These are phyloP conservation scores for Aspergillus novofumigatus DNA, from an alignment of 2,329 filamentous ascomycete genomes.

Conservation along the genomic window DNA sequence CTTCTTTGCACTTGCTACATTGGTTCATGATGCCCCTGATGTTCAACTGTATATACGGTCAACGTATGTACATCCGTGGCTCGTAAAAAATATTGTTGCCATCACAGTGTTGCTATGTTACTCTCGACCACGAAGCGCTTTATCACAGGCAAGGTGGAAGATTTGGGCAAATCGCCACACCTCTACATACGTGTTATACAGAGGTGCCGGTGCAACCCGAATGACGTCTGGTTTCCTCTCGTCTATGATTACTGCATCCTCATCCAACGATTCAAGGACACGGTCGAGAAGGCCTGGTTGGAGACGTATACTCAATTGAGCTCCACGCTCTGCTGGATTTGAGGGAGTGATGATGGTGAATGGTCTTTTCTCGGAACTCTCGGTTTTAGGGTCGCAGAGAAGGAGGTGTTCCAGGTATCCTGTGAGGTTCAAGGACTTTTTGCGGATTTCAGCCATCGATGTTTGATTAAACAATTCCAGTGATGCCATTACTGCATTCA, in stretches of 20 bases:
- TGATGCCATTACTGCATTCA: conserved; percentile 68
- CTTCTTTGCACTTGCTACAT: no score
- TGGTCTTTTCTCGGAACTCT: conserved; percentile 30
- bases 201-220: conserved; percentile 73
- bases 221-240: conserved; percentile 84
- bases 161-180: conserved; percentile 58
- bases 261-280: conserved; percentile 61
- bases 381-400: conserved; percentile 30
- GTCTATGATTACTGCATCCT: conserved; percentile 70
- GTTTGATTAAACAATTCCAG: conserved; percentile 71
- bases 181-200: conserved; percentile 79
- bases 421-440: conserved; percentile 69
- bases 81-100: neutral
- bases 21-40: neutral
- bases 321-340: conserved; percentile 64
- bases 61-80: neutral
- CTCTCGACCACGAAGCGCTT: conserved; percentile 25
- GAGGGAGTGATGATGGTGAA: conserved; percentile 67
- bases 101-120: conserved; percentile 7
- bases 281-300: conserved; percentile 65
- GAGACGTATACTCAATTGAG: conserved; percentile 73
- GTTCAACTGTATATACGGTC: neutral
- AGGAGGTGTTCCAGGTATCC: conserved; percentile 71
- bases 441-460: conserved; percentile 62
- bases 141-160: conserved; percentile 48